Evolutionary conservation across 352 stramenopile genomes (phyloP).

Genomic region (Peronospora destructor): DNA sequence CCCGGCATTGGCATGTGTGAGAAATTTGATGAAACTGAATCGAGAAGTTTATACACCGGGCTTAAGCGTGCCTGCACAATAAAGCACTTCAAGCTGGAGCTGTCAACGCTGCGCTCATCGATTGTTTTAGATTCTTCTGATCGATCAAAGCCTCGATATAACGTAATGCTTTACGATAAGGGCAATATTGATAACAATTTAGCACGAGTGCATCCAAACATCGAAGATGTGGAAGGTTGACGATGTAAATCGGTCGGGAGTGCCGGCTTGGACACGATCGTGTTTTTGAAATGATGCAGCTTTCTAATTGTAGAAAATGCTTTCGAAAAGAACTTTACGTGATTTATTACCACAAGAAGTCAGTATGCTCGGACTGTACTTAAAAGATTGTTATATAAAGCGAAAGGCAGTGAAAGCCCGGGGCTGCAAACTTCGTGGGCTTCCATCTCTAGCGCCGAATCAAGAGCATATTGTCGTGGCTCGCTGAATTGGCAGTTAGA

Average conservation of each 20-base stretch:
- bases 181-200: too few species aligned
- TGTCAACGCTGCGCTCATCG: slow-evolving; percentile 52
- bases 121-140: slow-evolving; percentile 30
- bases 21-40: neutral
- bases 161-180: slow-evolving; percentile 41
- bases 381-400: too few species aligned
- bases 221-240: too few species aligned
- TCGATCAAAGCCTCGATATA: neutral
- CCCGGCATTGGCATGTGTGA: slow-evolving; percentile 23
- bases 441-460: too few species aligned
- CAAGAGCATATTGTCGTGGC: too few species aligned
- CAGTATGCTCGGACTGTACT: too few species aligned
- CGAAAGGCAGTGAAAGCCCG: too few species aligned
- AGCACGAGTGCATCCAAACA: too few species aligned
- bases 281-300: slow-evolving; percentile 65
- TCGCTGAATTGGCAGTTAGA: too few species aligned
- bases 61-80: slow-evolving; percentile 50
- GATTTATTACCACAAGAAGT: too few species aligned
- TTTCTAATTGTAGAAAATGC: slow-evolving; percentile 32
- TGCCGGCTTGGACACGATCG: slow-evolving; percentile 42
- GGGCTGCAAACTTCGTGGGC: too few species aligned
- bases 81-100: slow-evolving; percentile 57
- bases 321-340: slow-evolving; percentile 40
- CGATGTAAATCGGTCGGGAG: slow-evolving; percentile 64
- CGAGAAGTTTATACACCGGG: slow-evolving; percentile 31